Evolutionary conservation across 345 rosid genomes (phyloP).

Genomic region (Mallotus nudiflorus): DNA sequence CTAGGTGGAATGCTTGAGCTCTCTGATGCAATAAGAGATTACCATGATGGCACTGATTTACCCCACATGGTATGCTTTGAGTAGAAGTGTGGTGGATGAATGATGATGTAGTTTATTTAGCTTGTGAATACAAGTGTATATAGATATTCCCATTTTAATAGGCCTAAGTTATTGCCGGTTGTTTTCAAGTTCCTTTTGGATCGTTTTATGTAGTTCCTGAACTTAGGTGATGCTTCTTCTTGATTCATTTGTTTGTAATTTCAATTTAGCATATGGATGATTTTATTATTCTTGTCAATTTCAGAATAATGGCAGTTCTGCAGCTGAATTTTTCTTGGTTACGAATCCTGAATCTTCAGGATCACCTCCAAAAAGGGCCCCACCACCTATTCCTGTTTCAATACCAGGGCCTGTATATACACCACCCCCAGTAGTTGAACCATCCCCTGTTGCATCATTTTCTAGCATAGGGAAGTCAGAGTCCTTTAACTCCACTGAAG

Average conservation of each 20-base stretch:
- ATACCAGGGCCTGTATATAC: conserved; percentile 53
- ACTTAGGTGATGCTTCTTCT: background rate
- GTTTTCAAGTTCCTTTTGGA: background rate
- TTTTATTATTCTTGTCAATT: conserved; percentile 11
- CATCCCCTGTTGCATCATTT: conserved; percentile 40
- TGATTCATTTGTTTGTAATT: background rate
- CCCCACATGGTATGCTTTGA: conserved; percentile 71
- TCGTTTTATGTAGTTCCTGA: background rate
- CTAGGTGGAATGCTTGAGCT: conserved; percentile 88
- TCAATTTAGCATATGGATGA: background rate
- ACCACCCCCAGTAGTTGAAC: conserved; percentile 33
- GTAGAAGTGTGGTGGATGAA: background rate
- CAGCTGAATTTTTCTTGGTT: conserved; percentile 86
- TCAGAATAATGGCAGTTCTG: conserved; percentile 67
- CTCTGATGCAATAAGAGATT: conserved; percentile 92
- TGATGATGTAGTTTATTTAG: background rate
- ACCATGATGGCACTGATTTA: conserved; percentile 75
- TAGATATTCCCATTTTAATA: background rate
- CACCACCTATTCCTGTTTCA: conserved; percentile 63
- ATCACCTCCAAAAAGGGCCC: conserved; percentile 90
- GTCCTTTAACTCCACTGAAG: conserved; percentile 67
- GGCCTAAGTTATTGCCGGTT: background rate
- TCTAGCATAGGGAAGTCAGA: conserved; percentile 60
- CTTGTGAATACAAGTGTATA: background rate
- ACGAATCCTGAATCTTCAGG: conserved; percentile 83